Conservation (phyloP, 768 basidiomycete genomes). For the Lactarius indigo region DNA sequence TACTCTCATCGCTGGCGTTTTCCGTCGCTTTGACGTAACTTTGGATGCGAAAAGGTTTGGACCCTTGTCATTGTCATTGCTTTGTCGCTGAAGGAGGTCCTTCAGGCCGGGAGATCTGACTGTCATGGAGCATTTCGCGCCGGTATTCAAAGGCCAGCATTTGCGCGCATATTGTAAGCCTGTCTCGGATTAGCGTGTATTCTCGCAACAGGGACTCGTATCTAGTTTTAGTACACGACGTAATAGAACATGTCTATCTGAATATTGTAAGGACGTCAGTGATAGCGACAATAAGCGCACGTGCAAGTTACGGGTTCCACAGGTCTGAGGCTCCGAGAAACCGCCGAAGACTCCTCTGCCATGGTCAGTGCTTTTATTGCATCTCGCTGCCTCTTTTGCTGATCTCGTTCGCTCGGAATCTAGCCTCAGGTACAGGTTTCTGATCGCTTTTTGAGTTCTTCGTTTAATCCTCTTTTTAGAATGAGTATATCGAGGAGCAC, state of each 20-base stretch:
- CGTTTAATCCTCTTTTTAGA: conserved; percentile 47
- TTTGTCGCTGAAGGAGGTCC: not conserved
- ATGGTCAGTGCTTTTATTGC: conserved; percentile 15
- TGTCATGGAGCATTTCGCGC: not conserved
- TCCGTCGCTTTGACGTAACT: not conserved
- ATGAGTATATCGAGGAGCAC: conserved; percentile 99
- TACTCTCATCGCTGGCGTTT: not conserved
- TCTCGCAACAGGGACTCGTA: not conserved
- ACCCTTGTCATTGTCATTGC: no score
- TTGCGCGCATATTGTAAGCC: not conserved
- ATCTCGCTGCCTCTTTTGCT: not conserved
- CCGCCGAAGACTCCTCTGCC: not conserved
- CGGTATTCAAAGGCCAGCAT: not conserved
- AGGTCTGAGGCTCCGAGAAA: not conserved
- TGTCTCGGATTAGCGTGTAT: not conserved
- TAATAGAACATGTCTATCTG: no score
- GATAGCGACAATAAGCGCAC: not conserved
- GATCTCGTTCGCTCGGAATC: not conserved
- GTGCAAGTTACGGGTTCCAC: not conserved
- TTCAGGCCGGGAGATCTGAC: not conserved
- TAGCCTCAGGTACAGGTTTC: conserved; percentile 62
- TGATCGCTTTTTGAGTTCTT: not conserved
- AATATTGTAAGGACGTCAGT: no score
- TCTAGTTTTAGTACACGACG: no score
- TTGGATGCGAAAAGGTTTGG: not conserved